Evolutionary conservation across 1,139 yeast genomes (phyloP).

Genomic region (Taphrina populina): DNA sequence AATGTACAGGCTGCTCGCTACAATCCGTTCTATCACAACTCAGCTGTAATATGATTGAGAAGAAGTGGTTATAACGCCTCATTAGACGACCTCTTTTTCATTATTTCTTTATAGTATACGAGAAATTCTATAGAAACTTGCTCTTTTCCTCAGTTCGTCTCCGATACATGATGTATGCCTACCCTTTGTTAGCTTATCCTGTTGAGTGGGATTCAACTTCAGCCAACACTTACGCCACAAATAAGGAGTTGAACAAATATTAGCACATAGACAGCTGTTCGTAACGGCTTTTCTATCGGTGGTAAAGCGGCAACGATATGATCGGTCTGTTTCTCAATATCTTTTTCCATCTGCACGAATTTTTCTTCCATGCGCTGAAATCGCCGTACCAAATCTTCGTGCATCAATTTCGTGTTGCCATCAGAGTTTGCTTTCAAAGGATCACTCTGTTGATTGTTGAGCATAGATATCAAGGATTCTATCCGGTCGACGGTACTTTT

Average conservation of each 20-base stretch:
- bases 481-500: conserved; percentile 4
- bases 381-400: conserved; percentile 8
- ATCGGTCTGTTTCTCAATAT: conserved; percentile 21
- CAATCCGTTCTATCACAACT: too few relatives aligned
- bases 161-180: conserved; percentile 19
- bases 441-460: background rate
- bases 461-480: background rate
- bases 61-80: too few relatives aligned
- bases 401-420: conserved; percentile 1
- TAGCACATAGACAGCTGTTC: conserved; percentile 19
- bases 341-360: conserved; percentile 8
- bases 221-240: conserved; percentile 17
- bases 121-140: conserved; percentile 4
- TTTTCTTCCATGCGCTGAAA: conserved; percentile 16
- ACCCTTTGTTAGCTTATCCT: too few relatives aligned
- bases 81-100: background rate
- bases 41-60: too few relatives aligned
- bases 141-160: conserved; percentile 15
- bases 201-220: too few relatives aligned
- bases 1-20: too few relatives aligned
- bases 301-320: conserved; percentile 15
- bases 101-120: background rate
- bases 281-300: conserved; percentile 8
- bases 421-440: conserved; percentile 1
- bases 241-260: conserved; percentile 17